Evolutionary conservation across 371 early-diverging fungal species (phyloP).

Genomic region (Syncephalastrum sp.): DNA sequence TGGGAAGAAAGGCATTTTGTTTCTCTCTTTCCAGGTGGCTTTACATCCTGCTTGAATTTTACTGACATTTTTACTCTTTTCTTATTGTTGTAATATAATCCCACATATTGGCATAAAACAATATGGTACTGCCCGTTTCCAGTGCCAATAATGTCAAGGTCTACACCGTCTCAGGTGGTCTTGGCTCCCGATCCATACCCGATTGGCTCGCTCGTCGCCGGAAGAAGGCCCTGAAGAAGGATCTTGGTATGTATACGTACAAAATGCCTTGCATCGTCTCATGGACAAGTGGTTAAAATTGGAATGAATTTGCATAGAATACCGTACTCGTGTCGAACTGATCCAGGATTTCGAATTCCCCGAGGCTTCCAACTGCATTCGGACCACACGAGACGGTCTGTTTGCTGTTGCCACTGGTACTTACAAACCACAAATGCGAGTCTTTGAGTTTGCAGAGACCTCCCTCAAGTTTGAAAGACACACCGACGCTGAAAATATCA

Average conservation of each 20-base stretch:
- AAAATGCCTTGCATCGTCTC: background rate
- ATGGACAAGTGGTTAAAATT: background rate
- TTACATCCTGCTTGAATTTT: too few species aligned
- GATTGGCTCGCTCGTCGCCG: conserved; percentile 92
- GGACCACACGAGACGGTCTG: conserved; percentile 85
- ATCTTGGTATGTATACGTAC: conserved; percentile 65
- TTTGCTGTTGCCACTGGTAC: conserved; percentile 93
- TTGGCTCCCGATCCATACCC: conserved; percentile 82
- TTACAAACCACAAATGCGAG: conserved; percentile 98
- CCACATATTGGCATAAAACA: background rate
- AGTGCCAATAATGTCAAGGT: conserved; percentile 89
- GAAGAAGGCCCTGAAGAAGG: conserved; percentile 83
- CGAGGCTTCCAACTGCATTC: conserved; percentile 89
- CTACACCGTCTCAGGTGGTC: conserved; percentile 88
- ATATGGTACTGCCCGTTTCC: conserved; percentile 75
- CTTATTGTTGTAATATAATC: too few species aligned
- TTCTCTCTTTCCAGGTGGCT: too few species aligned
- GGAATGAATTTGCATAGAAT: conserved; percentile 55
- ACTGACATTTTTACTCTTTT: too few species aligned
- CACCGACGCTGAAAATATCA: conserved; percentile 91
- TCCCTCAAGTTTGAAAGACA: conserved; percentile 98
- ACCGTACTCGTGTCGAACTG: conserved; percentile 86
- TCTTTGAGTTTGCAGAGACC: conserved; percentile 91
- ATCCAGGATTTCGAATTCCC: conserved; percentile 98
- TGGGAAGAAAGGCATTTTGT: too few species aligned